These are phyloP conservation scores for Gryganskiella cystojenkinii DNA, from an alignment of 192 early-diverging fungal species.

Conservation along the genomic window DNA sequence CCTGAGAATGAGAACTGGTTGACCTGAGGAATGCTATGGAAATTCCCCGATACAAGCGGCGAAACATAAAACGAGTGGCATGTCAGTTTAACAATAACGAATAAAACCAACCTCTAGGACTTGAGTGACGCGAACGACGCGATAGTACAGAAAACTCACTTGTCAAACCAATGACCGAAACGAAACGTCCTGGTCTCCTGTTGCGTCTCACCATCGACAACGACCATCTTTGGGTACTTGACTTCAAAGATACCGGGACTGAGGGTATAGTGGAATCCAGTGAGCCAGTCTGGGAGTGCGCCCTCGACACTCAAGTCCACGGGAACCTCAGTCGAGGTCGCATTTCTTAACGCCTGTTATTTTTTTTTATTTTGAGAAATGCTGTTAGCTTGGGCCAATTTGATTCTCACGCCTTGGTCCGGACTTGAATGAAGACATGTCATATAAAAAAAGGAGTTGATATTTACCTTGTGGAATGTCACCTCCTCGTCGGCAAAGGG, in stretches of 20 bases:
- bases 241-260: conserved; percentile 77
- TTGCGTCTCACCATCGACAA: conserved; percentile 67
- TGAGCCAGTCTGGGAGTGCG: conserved; percentile 71
- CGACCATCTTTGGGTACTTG: conserved; percentile 68
- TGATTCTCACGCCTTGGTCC: background rate
- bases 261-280: conserved; percentile 71
- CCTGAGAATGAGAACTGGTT: conserved; percentile 75
- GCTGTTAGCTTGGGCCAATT: too few relatives aligned
- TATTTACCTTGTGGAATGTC: conserved; percentile 51
- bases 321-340: conserved; percentile 55
- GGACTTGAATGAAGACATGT: background rate
- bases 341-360: conserved; percentile 66
- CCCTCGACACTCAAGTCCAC: conserved; percentile 64
- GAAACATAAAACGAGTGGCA: too few relatives aligned
- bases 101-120: background rate
- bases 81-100: background rate
- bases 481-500: conserved; percentile 34
- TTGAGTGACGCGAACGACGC: too few relatives aligned
- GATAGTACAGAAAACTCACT: conserved; percentile 43
- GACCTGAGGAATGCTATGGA: conserved; percentile 69
- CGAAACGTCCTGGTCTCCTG: conserved; percentile 73
- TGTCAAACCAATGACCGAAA: conserved; percentile 80
- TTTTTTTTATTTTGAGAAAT: too few relatives aligned
- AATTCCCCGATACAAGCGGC: too few relatives aligned
- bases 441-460: background rate